Evolutionary conservation across 768 basidiomycete species (phyloP).

Genomic region (Tremella fuciformis): DNA sequence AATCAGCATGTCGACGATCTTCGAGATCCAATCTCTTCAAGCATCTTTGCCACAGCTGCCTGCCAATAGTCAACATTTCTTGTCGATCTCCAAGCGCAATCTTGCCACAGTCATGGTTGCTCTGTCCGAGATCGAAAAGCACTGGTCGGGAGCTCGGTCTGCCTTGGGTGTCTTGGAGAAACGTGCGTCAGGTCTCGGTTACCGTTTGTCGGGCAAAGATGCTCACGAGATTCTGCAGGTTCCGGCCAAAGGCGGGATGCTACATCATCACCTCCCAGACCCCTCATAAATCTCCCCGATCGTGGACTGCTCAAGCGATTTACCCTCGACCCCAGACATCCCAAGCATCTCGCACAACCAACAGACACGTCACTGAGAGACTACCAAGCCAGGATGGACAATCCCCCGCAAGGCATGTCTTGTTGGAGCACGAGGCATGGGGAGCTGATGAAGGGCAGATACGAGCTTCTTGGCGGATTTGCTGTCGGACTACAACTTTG

Average conservation of each 20-base stretch:
- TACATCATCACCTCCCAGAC: too few relatives aligned
- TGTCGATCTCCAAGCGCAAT: slow-evolving; percentile 24
- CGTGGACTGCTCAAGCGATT: background rate
- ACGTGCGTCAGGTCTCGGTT: background rate
- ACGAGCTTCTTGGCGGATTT: too few relatives aligned
- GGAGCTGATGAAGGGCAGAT: too few relatives aligned
- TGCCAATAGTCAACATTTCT: slow-evolving; percentile 8
- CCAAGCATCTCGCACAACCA: background rate
- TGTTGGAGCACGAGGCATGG: too few relatives aligned
- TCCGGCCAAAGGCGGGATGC: too few relatives aligned
- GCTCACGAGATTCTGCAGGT: too few relatives aligned
- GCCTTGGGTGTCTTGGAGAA: slow-evolving; percentile 18
- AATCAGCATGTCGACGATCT: slow-evolving; percentile 6
- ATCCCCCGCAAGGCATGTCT: too few relatives aligned
- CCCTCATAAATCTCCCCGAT: background rate
- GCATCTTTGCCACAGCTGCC: slow-evolving; percentile 4
- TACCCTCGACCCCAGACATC: background rate
- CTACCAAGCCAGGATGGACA: background rate
- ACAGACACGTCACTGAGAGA: background rate
- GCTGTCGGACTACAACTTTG: too few relatives aligned
- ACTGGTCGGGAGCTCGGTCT: slow-evolving; percentile 23
- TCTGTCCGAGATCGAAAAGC: slow-evolving; percentile 17
- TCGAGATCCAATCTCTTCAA: background rate
- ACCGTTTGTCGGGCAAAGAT: too few relatives aligned
- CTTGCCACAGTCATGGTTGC: slow-evolving; percentile 21